These are phyloP conservation scores for Trichoderma lentiforme DNA, from an alignment of 2,329 filamentous ascomycete genomes.

Conservation along the genomic window DNA sequence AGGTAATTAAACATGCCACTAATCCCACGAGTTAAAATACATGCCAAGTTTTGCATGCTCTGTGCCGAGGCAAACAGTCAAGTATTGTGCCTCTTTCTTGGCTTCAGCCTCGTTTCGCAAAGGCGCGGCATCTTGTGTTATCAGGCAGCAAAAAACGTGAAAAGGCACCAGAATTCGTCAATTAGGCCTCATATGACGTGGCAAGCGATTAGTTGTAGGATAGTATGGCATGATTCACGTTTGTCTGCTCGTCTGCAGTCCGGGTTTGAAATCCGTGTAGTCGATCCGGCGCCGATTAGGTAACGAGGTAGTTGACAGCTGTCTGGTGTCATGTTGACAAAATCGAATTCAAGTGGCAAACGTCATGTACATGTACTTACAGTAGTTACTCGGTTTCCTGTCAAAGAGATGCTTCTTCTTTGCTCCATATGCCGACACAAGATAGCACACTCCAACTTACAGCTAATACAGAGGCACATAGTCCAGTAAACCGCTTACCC, in stretches of 20 bases:
- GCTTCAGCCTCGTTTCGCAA: not conserved
- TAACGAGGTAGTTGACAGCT: not conserved
- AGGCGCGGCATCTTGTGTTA: not conserved
- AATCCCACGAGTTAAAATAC: not conserved
- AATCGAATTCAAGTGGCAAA: not conserved
- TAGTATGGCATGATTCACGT: not conserved
- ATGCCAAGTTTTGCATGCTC: not conserved
- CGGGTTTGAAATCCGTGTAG: not conserved
- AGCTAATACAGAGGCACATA: not conserved
- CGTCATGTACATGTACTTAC: not conserved
- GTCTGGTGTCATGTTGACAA: not conserved
- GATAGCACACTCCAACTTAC: not conserved
- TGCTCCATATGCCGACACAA: not conserved
- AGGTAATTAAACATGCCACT: not conserved
- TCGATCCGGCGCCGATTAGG: not conserved
- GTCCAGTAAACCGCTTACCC: not conserved
- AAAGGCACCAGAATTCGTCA: not conserved
- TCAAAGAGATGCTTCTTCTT: not conserved
- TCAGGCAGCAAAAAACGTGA: not conserved
- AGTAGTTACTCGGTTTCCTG: not conserved
- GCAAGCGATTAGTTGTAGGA: not conserved
- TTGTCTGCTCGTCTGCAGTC: not conserved
- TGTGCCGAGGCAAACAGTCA: not conserved
- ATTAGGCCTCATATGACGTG: not conserved
- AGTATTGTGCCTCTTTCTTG: not conserved